phyloP scores from a whole-genome alignment of 163 green algal species.

The Coccomyxa subellipsoidea region DNA sequence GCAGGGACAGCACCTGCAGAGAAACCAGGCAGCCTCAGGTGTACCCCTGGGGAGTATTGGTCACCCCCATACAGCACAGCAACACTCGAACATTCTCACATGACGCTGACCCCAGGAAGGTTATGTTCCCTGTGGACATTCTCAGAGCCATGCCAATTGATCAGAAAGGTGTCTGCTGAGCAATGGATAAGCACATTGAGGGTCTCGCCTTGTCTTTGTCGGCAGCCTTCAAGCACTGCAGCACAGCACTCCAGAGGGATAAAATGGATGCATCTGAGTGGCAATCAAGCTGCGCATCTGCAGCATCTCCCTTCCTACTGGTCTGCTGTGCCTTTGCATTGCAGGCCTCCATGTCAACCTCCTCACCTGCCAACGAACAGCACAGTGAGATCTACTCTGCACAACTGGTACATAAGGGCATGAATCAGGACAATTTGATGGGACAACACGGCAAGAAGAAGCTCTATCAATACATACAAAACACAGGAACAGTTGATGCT shows the following conservation, averaged over 20 bases:
- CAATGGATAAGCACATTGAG: neutral
- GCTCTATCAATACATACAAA: no score
- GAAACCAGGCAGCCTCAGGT: neutral
- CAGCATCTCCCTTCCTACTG: neutral
- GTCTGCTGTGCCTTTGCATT: neutral
- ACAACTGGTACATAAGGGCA: no score
- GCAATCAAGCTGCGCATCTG: neutral
- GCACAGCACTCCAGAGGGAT: neutral
- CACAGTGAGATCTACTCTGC: no score
- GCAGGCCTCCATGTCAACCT: neutral
- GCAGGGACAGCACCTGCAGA: neutral
- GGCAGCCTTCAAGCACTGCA: neutral
- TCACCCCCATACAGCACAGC: no score
- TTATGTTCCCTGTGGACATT: no score
- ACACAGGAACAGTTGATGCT: neutral
- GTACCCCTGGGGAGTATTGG: no score
- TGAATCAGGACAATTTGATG: no score
- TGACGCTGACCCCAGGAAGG: no score
- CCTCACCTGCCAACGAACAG: neutral
- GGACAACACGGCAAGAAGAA: neutral
- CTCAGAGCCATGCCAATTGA: no score
- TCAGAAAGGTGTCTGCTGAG: no score
- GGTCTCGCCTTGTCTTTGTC: neutral
- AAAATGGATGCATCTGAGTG: neutral
- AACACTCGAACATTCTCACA: no score